Conservation (phyloP, 2,329 filamentous ascomycete species). For the Trichoderma arundinaceum region DNA sequence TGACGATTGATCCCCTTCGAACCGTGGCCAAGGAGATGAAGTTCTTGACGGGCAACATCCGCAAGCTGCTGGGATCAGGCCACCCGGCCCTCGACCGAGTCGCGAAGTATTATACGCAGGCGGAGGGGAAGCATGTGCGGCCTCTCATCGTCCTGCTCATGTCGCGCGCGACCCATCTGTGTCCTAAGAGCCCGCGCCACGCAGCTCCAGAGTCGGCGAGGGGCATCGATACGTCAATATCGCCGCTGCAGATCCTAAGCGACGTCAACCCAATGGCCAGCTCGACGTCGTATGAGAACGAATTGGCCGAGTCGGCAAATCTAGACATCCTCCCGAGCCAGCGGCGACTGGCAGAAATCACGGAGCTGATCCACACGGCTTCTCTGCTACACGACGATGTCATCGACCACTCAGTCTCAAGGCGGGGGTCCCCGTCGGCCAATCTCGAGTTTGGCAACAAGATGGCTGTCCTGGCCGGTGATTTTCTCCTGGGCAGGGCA, state of each 20-base stretch:
- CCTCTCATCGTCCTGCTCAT: slow-evolving; percentile 95
- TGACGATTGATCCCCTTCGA: slow-evolving; percentile 84
- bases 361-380: slow-evolving; percentile 95
- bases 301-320: slow-evolving; percentile 48
- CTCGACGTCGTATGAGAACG: slow-evolving; percentile 50
- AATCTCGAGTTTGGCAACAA: slow-evolving; percentile 98
- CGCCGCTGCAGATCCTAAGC: slow-evolving; percentile 65
- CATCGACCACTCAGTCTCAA: slow-evolving; percentile 87
- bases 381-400: slow-evolving; percentile 98
- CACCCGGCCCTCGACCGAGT: slow-evolving; percentile 94
- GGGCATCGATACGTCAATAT: slow-evolving; percentile 61
- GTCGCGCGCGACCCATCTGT: slow-evolving; percentile 87
- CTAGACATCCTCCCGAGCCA: slow-evolving; percentile 89
- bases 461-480: slow-evolving; percentile 97
- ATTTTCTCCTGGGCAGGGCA: slow-evolving; percentile 90
- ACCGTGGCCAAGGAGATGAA: slow-evolving; percentile 97
- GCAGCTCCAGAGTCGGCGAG: slow-evolving; percentile 50
- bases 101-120: slow-evolving; percentile 97
- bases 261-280: slow-evolving; percentile 77
- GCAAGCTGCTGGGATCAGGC: slow-evolving; percentile 88
- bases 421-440: slow-evolving; percentile 83
- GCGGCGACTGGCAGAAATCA: slow-evolving; percentile 90
- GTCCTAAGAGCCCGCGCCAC: slow-evolving; percentile 61
- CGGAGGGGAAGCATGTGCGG: slow-evolving; percentile 94
- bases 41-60: slow-evolving; percentile 90